Conservation (phyloP, 345 rosid species). For the Garcia nutans region DNA sequence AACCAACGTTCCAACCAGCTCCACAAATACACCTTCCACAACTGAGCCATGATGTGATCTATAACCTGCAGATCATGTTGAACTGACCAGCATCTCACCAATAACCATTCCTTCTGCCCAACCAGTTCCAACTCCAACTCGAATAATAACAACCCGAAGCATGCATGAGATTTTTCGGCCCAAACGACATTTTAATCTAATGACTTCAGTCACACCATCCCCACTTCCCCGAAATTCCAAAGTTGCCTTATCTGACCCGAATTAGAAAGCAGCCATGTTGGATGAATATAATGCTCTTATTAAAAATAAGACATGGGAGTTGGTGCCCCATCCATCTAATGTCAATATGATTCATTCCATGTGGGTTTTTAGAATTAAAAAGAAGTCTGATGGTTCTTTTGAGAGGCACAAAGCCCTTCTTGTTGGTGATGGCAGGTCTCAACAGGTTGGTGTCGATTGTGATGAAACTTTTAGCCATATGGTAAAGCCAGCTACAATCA, state of each 20-base stretch:
- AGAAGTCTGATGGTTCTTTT: no score
- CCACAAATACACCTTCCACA: background rate
- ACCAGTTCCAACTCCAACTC: background rate
- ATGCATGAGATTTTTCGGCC: background rate
- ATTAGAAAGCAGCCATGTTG: background rate
- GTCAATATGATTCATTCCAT: slow-evolving; percentile 1
- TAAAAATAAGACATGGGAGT: slow-evolving; percentile 2
- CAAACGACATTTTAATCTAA: background rate
- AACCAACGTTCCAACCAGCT: background rate
- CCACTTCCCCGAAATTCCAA: background rate
- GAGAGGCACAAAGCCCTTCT: no score
- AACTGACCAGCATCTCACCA: background rate
- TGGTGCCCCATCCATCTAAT: background rate
- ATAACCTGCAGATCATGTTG: background rate
- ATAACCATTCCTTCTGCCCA: background rate
- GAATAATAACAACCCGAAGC: background rate
- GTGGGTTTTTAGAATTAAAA: no score
- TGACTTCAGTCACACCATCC: background rate
- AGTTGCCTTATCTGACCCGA: background rate
- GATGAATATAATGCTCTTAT: slow-evolving; percentile 1
- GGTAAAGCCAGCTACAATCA: background rate
- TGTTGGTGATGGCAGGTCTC: background rate
- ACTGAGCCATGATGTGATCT: background rate
- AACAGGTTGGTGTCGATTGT: background rate
- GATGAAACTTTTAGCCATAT: background rate